Conservation (phyloP, 257 asterid genomes). For the Capsicum chinense region DNA sequence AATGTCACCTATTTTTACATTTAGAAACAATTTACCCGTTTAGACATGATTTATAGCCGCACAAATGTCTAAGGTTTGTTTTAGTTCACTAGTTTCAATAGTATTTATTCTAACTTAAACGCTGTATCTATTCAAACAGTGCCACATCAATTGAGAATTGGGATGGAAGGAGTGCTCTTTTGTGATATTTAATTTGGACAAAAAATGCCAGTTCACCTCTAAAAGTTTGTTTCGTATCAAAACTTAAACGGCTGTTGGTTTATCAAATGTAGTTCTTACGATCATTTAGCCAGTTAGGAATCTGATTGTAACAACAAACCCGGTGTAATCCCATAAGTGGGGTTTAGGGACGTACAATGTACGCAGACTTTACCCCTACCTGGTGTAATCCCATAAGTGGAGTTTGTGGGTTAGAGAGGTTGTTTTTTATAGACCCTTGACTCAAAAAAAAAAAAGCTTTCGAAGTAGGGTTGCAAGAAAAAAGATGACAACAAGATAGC, state of each 20-base stretch:
- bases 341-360: too few species aligned
- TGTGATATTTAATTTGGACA: not conserved
- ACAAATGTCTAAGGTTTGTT: not conserved
- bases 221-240: not conserved
- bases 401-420: too few species aligned
- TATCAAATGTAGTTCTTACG: not conserved
- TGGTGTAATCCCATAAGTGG: too few species aligned
- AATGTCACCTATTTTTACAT: not conserved
- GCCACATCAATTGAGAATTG: too few species aligned
- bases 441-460: too few species aligned
- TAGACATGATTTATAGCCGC: too few species aligned
- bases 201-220: not conserved
- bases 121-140: not conserved
- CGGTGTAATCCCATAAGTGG: too few species aligned
- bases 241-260: not conserved
- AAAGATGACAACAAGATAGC: too few species aligned
- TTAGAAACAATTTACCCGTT: not conserved
- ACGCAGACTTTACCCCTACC: too few species aligned
- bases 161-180: not conserved
- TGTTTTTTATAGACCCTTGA: too few species aligned
- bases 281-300: not conserved
- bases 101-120: not conserved
- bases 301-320: not conserved
- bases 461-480: too few species aligned
- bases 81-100: not conserved